Evolutionary conservation across 352 stramenopile genomes (phyloP).

Genomic region (Paralagenidium karlingii): DNA sequence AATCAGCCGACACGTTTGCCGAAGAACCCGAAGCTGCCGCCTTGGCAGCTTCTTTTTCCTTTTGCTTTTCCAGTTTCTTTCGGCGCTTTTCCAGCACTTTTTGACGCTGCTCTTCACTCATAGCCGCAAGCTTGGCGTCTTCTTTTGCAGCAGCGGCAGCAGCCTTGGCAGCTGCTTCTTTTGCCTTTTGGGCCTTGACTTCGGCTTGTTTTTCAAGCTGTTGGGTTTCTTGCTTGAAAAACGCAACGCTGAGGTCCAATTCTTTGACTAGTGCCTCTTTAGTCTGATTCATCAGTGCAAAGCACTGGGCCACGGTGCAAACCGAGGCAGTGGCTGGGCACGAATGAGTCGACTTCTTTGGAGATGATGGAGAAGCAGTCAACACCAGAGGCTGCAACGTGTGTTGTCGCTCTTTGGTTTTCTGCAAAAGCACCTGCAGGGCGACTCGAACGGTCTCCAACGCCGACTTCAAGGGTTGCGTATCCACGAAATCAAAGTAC

Average conservation of each 20-base stretch:
- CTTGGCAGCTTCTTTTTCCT: constrained; percentile 67
- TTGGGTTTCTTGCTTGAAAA: constrained; percentile 49
- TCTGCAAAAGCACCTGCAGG: constrained; percentile 38
- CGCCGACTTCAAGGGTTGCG: constrained; percentile 47
- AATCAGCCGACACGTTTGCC: too few species aligned
- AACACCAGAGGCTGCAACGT: too few species aligned
- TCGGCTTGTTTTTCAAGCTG: constrained; percentile 32
- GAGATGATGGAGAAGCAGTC: too few species aligned
- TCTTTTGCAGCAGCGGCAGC: constrained; percentile 64
- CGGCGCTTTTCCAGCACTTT: constrained; percentile 71
- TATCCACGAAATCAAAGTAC: constrained; percentile 24
- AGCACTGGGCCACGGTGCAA: too few species aligned
- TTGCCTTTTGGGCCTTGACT: constrained; percentile 44
- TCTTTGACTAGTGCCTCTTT: constrained; percentile 25
- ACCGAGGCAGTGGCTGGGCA: too few species aligned
- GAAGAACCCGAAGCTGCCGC: too few species aligned
- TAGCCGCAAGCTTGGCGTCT: constrained; percentile 67
- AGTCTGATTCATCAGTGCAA: not conserved
- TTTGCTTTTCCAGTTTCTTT: constrained; percentile 77
- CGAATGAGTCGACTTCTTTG: too few species aligned
- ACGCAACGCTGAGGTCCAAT: constrained; percentile 27
- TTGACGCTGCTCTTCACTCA: constrained; percentile 56
- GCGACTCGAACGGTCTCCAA: constrained; percentile 37
- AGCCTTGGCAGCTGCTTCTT: constrained; percentile 55
- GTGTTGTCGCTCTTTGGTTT: constrained; percentile 34